phyloP scores from a whole-genome alignment of 306 rosid species.

The Cicer bijugum region DNA sequence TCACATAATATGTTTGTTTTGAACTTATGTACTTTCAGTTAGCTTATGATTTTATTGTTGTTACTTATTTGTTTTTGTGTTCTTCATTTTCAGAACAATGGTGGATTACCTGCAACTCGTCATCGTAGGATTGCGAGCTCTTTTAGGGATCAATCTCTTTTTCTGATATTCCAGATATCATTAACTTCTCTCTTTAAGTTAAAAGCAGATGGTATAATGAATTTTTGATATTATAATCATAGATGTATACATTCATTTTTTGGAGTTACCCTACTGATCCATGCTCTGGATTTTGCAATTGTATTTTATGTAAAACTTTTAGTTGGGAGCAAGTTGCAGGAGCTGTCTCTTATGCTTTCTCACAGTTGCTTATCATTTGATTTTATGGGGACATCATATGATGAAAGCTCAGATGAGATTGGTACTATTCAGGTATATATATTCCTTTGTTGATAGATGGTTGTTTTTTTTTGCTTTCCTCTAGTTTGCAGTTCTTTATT shows the following conservation, averaged over 20 bases:
- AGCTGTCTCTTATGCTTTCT: constrained; percentile 50
- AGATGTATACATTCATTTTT: constrained; percentile 22
- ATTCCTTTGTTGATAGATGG: constrained; percentile 18
- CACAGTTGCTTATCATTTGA: constrained; percentile 54
- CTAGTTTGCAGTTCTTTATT: constrained; percentile 38
- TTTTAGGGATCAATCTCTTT: constrained; percentile 55
- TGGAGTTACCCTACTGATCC: neutral
- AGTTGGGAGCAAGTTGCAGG: constrained; percentile 63
- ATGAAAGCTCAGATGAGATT: constrained; percentile 63
- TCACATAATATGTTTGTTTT: constrained; percentile 12
- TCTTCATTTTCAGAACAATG: constrained; percentile 48
- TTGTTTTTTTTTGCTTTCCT: constrained; percentile 3
- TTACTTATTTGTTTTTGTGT: constrained; percentile 24
- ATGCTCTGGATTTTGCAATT: constrained; percentile 36
- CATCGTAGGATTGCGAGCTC: constrained; percentile 58
- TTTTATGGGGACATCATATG: constrained; percentile 60
- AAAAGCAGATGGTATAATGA: constrained; percentile 52
- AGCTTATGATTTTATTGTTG: constrained; percentile 36
- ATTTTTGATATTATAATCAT: constrained; percentile 27
- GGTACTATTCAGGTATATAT: constrained; percentile 57
- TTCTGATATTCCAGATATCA: constrained; percentile 55
- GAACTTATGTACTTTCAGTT: constrained; percentile 3
- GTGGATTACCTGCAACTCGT: constrained; percentile 53
- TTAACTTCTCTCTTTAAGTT: constrained; percentile 53
- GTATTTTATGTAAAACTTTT: constrained; percentile 25